A percentile compares a stretch with the other conserved stretches of the same genome.
Conservation (phyloP, 2,329 filamentous ascomycete genomes). For the Fusarium domesticum region DNA sequence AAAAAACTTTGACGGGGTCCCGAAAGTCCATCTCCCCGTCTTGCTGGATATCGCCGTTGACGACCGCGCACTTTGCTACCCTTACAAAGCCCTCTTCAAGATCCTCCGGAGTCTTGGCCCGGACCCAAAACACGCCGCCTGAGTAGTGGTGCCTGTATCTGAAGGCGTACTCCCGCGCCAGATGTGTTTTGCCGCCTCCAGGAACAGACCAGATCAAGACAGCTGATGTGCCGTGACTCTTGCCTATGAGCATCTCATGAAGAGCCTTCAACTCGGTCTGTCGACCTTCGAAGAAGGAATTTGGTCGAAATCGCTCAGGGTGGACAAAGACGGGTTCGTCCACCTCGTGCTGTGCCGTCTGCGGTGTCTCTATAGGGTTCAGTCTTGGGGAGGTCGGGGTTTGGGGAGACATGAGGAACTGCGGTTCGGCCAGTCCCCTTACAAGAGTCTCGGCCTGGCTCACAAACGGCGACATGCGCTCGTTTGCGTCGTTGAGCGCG, state of each 20-base stretch:
- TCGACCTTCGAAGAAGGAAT: slow-evolving; percentile 22
- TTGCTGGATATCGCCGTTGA: slow-evolving; percentile 12
- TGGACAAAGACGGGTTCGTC: slow-evolving; percentile 22
- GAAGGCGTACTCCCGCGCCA: slow-evolving; percentile 26
- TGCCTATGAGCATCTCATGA: slow-evolving; percentile 23
- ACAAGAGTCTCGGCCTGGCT: slow-evolving; percentile 3
- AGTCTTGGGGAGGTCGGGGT: slow-evolving; percentile 3
- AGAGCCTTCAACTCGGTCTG: slow-evolving; percentile 17
- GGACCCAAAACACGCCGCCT: slow-evolving; percentile 26
- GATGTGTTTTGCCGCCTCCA: slow-evolving; percentile 24
- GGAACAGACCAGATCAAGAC: slow-evolving; percentile 24
- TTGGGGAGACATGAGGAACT: neutral
- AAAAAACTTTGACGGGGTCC: slow-evolving; percentile 14
- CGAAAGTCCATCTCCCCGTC: slow-evolving; percentile 16
- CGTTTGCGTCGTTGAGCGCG: slow-evolving; percentile 44
- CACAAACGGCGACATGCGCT: slow-evolving; percentile 38
- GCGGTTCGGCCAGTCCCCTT: slow-evolving; percentile 2
- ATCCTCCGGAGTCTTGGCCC: slow-evolving; percentile 25
- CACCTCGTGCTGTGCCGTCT: neutral
- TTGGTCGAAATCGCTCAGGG: slow-evolving; percentile 25
- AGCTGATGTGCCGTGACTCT: slow-evolving; percentile 20
- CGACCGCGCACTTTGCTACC: slow-evolving; percentile 19
- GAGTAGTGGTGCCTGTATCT: slow-evolving; percentile 21
- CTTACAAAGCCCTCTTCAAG: slow-evolving; percentile 25
- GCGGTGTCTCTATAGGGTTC: slow-evolving; percentile 1